A percentile compares a stretch with the other conserved stretches of the same genome.
phyloP scores from a whole-genome alignment of 768 basidiomycete species.

The Psilocybe subaeruginosa region DNA sequence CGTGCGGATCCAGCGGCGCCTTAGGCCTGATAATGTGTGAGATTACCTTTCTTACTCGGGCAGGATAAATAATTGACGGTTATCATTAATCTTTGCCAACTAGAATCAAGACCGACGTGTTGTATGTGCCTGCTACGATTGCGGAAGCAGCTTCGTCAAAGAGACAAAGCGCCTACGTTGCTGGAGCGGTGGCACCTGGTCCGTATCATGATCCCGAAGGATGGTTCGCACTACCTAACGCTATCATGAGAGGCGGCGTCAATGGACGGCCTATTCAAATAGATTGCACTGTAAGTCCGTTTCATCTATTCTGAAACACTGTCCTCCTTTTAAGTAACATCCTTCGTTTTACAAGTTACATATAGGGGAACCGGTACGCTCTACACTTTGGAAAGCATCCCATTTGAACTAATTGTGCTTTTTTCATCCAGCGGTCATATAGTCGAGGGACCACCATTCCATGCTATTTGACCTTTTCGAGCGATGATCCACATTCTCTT shows the following conservation, averaged over 20 bases:
- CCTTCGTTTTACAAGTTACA: background rate
- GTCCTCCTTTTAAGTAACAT: background rate
- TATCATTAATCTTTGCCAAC: no score
- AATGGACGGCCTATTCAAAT: background rate
- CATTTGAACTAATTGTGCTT: background rate
- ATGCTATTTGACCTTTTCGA: conserved; percentile 8
- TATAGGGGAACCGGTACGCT: background rate
- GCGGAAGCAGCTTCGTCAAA: background rate
- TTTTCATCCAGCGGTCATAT: conserved; percentile 1
- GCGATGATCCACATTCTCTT: conserved; percentile 1
- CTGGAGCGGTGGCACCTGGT: background rate
- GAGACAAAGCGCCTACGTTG: background rate
- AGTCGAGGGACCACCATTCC: conserved; percentile 8
- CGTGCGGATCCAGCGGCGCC: background rate
- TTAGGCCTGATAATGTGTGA: conserved; percentile 1
- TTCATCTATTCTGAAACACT: background rate
- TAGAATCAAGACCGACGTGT: conserved; percentile 3
- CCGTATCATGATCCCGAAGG: conserved; percentile 1
- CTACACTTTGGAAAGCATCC: background rate
- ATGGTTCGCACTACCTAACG: background rate
- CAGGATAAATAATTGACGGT: no score
- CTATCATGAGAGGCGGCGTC: background rate
- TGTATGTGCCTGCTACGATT: conserved; percentile 1
- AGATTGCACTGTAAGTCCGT: background rate
- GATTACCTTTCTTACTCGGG: background rate